Evolutionary conservation across 2,329 filamentous ascomycete genomes (phyloP).

Genomic region (Pseudogymnoascus sp.): DNA sequence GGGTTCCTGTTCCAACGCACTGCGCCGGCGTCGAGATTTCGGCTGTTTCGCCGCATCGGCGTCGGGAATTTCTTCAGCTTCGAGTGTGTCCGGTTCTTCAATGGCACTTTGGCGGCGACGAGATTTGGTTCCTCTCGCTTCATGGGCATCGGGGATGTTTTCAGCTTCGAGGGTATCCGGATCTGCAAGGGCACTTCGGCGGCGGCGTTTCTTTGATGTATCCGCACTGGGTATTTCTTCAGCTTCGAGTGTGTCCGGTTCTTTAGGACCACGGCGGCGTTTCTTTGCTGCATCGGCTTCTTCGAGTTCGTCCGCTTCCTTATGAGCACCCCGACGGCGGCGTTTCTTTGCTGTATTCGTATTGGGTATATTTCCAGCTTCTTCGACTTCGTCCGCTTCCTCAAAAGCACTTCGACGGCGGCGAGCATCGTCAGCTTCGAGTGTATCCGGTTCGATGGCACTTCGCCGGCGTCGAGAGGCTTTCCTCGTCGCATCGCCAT

Average conservation of each 20-base stretch:
- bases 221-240: background rate
- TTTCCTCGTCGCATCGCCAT: constrained; percentile 35
- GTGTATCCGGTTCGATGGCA: constrained; percentile 12
- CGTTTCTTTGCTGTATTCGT: background rate
- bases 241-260: background rate
- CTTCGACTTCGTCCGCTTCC: background rate
- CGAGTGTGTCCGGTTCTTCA: background rate
- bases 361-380: background rate
- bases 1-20: background rate
- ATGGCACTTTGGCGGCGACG: background rate
- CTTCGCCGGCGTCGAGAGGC: constrained; percentile 38
- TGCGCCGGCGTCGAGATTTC: background rate
- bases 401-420: constrained; percentile 33
- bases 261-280: background rate
- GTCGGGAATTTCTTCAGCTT: background rate
- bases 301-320: background rate
- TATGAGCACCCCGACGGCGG: background rate
- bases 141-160: background rate
- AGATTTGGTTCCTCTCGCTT: background rate
- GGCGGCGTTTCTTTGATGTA: constrained; percentile 4
- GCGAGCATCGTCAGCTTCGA: constrained; percentile 19
- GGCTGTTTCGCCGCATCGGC: background rate
- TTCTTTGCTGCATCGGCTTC: background rate
- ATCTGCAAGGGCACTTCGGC: background rate
- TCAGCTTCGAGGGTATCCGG: background rate